A percentile compares a stretch with the other conserved stretches of the same genome.
Conservation (phyloP, 805 yeast genomes). For the Candida anglica region DNA sequence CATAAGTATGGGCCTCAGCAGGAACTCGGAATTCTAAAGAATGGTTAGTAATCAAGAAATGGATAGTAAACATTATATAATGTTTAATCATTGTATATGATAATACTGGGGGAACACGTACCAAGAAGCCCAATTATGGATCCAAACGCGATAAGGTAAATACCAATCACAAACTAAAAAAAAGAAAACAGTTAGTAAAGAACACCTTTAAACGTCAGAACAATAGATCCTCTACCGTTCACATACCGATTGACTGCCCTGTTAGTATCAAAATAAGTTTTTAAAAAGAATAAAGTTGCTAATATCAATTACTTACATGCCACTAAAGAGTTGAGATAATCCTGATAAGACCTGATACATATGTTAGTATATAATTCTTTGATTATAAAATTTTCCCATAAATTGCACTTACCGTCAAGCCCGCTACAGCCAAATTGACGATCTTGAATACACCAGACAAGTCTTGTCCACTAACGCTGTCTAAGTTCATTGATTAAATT, state of each 20-base stretch:
- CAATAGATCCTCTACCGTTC: too few species aligned
- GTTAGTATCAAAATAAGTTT: too few species aligned
- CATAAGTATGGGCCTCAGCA: slow-evolving; percentile 59
- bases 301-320: slow-evolving; percentile 45
- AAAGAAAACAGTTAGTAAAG: slow-evolving; percentile 1
- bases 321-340: slow-evolving; percentile 46
- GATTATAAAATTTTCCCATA: not conserved
- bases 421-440: slow-evolving; percentile 54
- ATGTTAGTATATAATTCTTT: slow-evolving; percentile 7
- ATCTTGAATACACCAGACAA: slow-evolving; percentile 43
- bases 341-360: slow-evolving; percentile 41
- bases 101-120: slow-evolving; percentile 27
- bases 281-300: too few species aligned
- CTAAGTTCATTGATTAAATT: slow-evolving; percentile 41
- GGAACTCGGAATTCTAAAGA: slow-evolving; percentile 47
- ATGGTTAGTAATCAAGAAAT: slow-evolving; percentile 10
- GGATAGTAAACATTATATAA: too few species aligned
- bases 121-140: slow-evolving; percentile 47
- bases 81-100: too few species aligned
- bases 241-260: too few species aligned
- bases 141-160: slow-evolving; percentile 57
- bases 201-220: too few species aligned
- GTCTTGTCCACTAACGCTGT: slow-evolving; percentile 39
- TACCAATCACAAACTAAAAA: slow-evolving; percentile 49
- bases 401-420: slow-evolving; percentile 44